Percentiles rank a stretch among this genome's conserved stretches.
These are phyloP conservation scores for Tulasnella sp. DNA, from an alignment of 768 basidiomycete genomes.

Conservation along the genomic window DNA sequence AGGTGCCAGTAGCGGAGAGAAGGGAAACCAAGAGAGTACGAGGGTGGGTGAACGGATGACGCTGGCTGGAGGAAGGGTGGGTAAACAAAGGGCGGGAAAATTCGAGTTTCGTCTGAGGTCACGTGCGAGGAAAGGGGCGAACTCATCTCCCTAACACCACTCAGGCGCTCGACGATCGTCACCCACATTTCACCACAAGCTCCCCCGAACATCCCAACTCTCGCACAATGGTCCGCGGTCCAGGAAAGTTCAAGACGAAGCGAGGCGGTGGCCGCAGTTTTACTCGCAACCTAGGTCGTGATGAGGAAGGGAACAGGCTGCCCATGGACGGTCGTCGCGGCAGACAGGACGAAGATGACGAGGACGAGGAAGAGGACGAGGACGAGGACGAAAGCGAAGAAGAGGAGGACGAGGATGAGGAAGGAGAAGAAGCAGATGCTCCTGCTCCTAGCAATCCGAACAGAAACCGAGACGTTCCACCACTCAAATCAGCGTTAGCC, in stretches of 20 bases:
- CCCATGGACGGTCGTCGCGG: constrained; percentile 25
- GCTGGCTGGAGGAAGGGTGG: not conserved
- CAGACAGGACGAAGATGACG: constrained; percentile 25
- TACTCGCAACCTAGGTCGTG: constrained; percentile 51
- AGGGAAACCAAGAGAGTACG: not conserved
- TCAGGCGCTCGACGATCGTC: not conserved
- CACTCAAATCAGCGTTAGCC: constrained; percentile 35
- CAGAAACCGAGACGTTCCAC: constrained; percentile 16
- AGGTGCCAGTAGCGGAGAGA: not conserved
- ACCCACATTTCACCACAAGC: not conserved
- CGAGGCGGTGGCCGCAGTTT: constrained; percentile 84
- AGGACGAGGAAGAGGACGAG: constrained; percentile 32
- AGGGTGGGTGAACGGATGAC: no score
- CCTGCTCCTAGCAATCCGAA: constrained; percentile 17
- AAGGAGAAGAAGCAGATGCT: constrained; percentile 22
- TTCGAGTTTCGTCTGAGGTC: not conserved
- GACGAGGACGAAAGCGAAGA: constrained; percentile 36
- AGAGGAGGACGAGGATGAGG: constrained; percentile 34
- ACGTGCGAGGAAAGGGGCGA: not conserved
- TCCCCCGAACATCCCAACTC: not conserved
- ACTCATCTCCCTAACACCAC: constrained; percentile 1
- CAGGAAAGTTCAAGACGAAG: constrained; percentile 75
- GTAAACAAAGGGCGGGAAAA: not conserved
- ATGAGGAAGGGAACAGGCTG: constrained; percentile 45
- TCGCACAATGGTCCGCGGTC: constrained; percentile 15